Evolutionary conservation across 176 grass and related monocot species (phyloP), one percentile per base, ranked within the genome.

Genomic region (Cymbopogon citratus): DNA sequence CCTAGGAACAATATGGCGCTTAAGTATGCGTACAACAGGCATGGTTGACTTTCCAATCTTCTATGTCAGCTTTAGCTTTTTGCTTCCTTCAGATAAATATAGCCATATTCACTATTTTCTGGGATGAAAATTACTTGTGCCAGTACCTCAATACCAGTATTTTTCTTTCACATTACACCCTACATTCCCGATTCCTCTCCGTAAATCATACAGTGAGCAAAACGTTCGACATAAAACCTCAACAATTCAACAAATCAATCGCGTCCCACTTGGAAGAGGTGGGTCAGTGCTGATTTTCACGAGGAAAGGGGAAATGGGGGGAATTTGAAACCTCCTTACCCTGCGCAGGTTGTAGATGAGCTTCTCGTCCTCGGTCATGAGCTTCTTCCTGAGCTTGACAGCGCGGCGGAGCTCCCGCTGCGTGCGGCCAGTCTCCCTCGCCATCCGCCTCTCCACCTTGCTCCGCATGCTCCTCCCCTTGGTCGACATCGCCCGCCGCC

Each of bases 311-410:
- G 0, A 66, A 26, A 66, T 12, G 9, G 7, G 3, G 49, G 2
- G 7, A 80, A 51, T 77, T 26, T 24, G 27, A 3, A 9, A 49
- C 10, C 1, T 56, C 5, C 52, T 62, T 80, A 99, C 92, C 89
- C 96, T 87, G 26, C 96, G 84, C 85, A 95, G 67, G 80, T 90
- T 95, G 82, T 95, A 93, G 79, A 93, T 90, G 66, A 91, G 87
- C 89, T 89, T 90, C 89, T 93, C 96, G 69, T 99, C 89, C 6
- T 99, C 92, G 11, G 96, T 95, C 96, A 99, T 99, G 82, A 99
- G 87, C 67, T 99, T 93, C 84, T 90, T 99, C 78, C 96, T 80
- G 52, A 99, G 87, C 81, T 99, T 99, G 73, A 93, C 90, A 16
- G 96, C 91, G 59, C 80, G 91, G 67, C 96, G 89, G 72, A 98